Evolutionary conservation across 805 yeast species (phyloP).

Genomic region (Yamadazyma kitorensis): DNA sequence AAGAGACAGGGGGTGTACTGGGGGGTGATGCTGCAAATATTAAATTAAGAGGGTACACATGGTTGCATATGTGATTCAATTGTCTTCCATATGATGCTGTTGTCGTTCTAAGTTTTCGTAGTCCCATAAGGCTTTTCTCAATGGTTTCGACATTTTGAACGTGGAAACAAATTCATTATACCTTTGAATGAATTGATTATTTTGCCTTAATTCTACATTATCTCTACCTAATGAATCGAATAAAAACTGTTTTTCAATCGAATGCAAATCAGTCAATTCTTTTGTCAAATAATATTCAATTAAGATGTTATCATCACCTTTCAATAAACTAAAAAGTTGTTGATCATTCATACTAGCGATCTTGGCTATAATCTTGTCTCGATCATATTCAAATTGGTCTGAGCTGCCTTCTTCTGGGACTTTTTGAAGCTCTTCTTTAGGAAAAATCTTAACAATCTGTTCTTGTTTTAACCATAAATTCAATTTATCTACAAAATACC

Average conservation of each 20-base stretch:
- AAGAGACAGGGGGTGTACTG: no score
- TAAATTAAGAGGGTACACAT: no score
- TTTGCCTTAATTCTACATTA: conserved; percentile 5
- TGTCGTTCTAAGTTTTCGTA: conserved; percentile 17
- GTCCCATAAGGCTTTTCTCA: conserved; percentile 19
- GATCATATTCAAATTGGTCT: conserved; percentile 5
- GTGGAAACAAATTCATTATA: conserved; percentile 15
- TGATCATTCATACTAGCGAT: conserved; percentile 13
- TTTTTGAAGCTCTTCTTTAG: conserved; percentile 10
- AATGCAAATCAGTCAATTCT: conserved; percentile 19
- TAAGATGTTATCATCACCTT: conserved; percentile 15
- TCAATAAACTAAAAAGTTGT: conserved; percentile 15
- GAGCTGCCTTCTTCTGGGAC: conserved; percentile 1
- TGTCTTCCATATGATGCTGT: conserved; percentile 5
- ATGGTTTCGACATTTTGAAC: conserved; percentile 18
- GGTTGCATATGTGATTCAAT: no score
- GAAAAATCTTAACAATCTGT: conserved; percentile 10
- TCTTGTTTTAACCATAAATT: conserved; percentile 17
- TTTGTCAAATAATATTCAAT: conserved; percentile 20
- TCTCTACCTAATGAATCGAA: conserved; percentile 17
- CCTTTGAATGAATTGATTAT: conserved; percentile 4
- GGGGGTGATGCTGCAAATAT: no score
- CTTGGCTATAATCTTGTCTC: conserved; percentile 5
- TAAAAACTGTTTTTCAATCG: conserved; percentile 14
- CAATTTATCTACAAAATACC: conserved; percentile 16